Evolutionary conservation across 257 asterid genomes (phyloP), one percentile per base, ranked within the genome.

Genomic region (Mitragyna speciosa): DNA sequence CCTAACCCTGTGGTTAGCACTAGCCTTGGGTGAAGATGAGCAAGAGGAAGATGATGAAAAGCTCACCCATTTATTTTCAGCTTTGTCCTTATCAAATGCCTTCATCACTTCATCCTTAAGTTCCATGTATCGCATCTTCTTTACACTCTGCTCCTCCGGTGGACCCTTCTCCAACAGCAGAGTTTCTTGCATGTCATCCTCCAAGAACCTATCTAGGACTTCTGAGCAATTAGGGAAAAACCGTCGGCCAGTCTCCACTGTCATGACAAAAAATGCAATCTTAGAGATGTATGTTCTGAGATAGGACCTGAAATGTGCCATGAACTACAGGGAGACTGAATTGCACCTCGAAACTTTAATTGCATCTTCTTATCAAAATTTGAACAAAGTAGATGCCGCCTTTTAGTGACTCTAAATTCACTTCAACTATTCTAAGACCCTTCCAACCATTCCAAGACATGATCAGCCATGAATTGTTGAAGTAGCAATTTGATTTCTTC

Each of bases 201-300:
- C 94, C 90, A 93, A 41, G 41, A 94, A 86, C 83, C 76, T 89
- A 80, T 95, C 98, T 58, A 95, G 83, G 70, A 93, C 90, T 79
- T 87, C 92, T 1, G 98, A 90, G 90, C 96, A 95, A 74, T 88
- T 91, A 6, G 98, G 98, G 88, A 93, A 93, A 76, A 86, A 92
- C 16, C 93, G 91, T 58, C 88, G 86, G 4, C 93, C 97, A 0
- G 92, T 89, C 39, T 88, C 94, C 87, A 87, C 97, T 92, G 90
- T 78, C 82, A 74, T 20, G 47, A 28, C 41, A 8, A 24, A 43
- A 75, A 66, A 74, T 20, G 74, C 39, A 59, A 16, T 2, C 39
- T 73, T 65, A 83, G 74, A 79, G 68, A 26, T 1, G 41, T 22
- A 2, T 19, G 45, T 16, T 5, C 11, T 67, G 7, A 51, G 47